Evolutionary conservation across 1,284 basidiomycete genomes (phyloP).

Genomic region (Microbotryum scabiosae): DNA sequence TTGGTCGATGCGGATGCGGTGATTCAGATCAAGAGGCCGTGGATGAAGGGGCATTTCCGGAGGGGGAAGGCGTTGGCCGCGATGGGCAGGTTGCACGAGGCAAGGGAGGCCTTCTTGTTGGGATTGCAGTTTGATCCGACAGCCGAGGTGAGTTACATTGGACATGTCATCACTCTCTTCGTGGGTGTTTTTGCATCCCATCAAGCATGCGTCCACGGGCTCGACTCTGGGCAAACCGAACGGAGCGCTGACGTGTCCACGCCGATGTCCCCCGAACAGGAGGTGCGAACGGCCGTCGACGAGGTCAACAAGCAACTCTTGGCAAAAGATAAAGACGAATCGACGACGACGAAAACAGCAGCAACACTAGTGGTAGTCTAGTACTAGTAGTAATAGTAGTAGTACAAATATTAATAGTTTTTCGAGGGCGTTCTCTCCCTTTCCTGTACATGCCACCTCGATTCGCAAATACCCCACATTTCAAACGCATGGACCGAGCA

Average conservation of each 20-base stretch:
- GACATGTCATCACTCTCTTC: background rate
- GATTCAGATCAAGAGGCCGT: conserved; percentile 70
- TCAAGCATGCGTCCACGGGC: background rate
- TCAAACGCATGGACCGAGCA: no score
- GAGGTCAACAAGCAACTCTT: conserved; percentile 21
- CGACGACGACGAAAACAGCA: no score
- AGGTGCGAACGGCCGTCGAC: conserved; percentile 12
- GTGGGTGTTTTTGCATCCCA: background rate
- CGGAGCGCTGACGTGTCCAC: background rate
- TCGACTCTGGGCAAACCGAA: background rate
- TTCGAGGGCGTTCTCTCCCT: no score
- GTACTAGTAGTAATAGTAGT: no score
- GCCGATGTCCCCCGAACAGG: background rate
- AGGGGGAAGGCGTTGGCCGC: conserved; percentile 78
- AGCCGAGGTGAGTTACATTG: conserved; percentile 45
- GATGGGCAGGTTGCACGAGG: conserved; percentile 63
- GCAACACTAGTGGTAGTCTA: no score
- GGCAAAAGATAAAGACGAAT: background rate
- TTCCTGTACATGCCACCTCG: no score
- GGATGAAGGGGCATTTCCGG: conserved; percentile 94
- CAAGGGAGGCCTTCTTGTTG: conserved; percentile 68
- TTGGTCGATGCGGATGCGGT: conserved; percentile 87
- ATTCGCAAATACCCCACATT: no score
- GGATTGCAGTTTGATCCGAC: conserved; percentile 84
- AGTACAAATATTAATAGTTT: no score